These are phyloP conservation scores for Neurospora crassa DNA, from an alignment of 2,329 filamentous ascomycete genomes.

Conservation along the genomic window DNA sequence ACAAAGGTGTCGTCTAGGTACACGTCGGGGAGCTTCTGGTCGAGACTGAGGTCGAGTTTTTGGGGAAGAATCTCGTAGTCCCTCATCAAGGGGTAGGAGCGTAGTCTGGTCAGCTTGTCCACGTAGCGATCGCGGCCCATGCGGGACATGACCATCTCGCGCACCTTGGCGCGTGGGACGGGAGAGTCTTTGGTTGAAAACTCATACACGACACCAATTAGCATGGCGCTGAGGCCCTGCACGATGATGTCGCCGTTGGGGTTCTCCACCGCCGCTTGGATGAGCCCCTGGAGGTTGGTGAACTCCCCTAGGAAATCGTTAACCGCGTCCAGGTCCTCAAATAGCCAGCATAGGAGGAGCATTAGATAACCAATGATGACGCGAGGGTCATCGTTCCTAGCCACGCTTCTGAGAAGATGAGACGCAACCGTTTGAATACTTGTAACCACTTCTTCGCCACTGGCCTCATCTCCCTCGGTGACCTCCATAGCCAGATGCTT, in stretches of 20 bases:
- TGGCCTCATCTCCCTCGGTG: slow-evolving; percentile 79
- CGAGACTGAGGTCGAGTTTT: slow-evolving; percentile 43
- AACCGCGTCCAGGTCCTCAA: slow-evolving; percentile 82
- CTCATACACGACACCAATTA: slow-evolving; percentile 86
- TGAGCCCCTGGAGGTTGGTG: slow-evolving; percentile 79
- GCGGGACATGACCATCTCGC: slow-evolving; percentile 65
- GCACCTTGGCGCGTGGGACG: slow-evolving; percentile 69
- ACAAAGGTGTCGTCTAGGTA: slow-evolving; percentile 82
- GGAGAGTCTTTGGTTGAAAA: slow-evolving; percentile 97
- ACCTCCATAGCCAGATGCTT: slow-evolving; percentile 74
- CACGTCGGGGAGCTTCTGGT: slow-evolving; percentile 59
- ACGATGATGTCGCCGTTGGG: slow-evolving; percentile 55
- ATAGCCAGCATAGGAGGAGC: slow-evolving; percentile 81
- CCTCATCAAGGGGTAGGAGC: slow-evolving; percentile 68
- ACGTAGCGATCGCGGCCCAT: slow-evolving; percentile 83
- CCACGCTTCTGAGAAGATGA: slow-evolving; percentile 70
- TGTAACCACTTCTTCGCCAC: slow-evolving; percentile 89
- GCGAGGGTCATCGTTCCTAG: slow-evolving; percentile 63
- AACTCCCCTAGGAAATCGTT: slow-evolving; percentile 90
- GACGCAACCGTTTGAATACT: slow-evolving; percentile 82
- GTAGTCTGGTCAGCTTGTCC: slow-evolving; percentile 67
- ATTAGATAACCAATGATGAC: slow-evolving; percentile 80
- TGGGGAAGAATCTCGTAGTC: slow-evolving; percentile 85
- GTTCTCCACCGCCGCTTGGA: slow-evolving; percentile 61
- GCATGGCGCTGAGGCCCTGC: slow-evolving; percentile 72